phyloP scores from a whole-genome alignment of 106 monocot species.

The Narthecium ossifragum region DNA sequence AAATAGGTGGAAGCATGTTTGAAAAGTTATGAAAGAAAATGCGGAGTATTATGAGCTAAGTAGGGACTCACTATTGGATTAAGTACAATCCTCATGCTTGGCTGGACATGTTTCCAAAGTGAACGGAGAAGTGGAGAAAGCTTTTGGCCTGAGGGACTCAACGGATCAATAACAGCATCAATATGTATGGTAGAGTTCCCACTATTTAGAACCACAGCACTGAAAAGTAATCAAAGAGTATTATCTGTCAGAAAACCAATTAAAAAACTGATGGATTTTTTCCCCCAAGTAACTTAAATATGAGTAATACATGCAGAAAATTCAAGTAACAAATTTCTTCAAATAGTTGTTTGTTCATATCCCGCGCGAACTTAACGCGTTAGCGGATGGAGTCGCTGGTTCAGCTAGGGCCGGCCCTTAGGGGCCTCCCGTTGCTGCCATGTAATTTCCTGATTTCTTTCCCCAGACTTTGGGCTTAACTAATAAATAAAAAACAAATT shows the following conservation, averaged over 20 bases:
- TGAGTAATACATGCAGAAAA: background rate
- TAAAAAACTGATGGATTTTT: background rate
- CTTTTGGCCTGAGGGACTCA: slow-evolving; percentile 91
- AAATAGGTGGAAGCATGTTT: too few species aligned
- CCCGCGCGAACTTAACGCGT: too few species aligned
- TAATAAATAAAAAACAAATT: too few species aligned
- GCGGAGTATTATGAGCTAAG: too few species aligned
- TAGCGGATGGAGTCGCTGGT: too few species aligned
- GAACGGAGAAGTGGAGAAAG: slow-evolving; percentile 76
- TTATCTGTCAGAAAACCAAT: slow-evolving; percentile 2
- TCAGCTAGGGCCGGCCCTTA: too few species aligned
- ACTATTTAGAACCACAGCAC: slow-evolving; percentile 74
- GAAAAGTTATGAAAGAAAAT: too few species aligned
- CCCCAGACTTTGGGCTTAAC: too few species aligned
- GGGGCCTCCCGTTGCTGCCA: too few species aligned
- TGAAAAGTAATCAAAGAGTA: slow-evolving; percentile 26
- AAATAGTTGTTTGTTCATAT: too few species aligned
- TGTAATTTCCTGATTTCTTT: too few species aligned
- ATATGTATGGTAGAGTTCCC: slow-evolving; percentile 76
- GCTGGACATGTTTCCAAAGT: slow-evolving; percentile 65
- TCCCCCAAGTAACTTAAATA: background rate
- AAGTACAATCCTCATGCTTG: slow-evolving; percentile 95
- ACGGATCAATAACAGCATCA: slow-evolving; percentile 96
- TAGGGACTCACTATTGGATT: slow-evolving; percentile 81
- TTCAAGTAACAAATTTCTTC: background rate